Base-by-base conservation (phyloP, 768 basidiomycete genomes). In the Lentinus tigrinus region DNA sequence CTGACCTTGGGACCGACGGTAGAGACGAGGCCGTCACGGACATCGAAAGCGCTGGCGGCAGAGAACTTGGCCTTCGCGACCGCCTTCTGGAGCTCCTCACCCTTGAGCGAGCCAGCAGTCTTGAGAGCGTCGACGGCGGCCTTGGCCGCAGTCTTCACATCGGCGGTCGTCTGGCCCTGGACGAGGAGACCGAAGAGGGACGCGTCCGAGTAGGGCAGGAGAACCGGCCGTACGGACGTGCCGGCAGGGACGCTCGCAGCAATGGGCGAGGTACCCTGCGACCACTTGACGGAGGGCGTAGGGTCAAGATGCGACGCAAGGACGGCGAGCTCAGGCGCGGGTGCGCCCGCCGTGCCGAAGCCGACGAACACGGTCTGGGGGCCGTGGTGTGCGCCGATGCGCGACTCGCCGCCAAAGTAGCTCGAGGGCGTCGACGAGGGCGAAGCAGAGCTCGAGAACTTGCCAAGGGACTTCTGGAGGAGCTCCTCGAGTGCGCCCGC, bases 201-300 rank as follows among this genome's bases (percentile, higher is more conserved):
- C 3, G 94, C 95, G 69, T 98, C 96, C 16, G 94, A 92, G 77
- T 98, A 98, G 14, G 90, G 87, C 13, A 95, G 78, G 68, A 91
- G 83, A 52, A 97, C 85, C 11, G 88, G 73, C 70, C 88, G 81
- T 54, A 89, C 89, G 24, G 81, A 81, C 1, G 88, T 77, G 42
- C 82, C 81, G 56, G 70, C 67, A n/a, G 86, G 85, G 21, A 88
- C 70, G 50, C 76, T 74, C 52, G 82, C 73, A 10, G 89, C 75
- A 60, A 95, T 75, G 11, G 91, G 84, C 3, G 92, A 88, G 14
- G 83, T 66, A 26, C 91, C 85, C 58, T 84, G 73, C 2, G 87
- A 82, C 95, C 95, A 98, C 74, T 98, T 98, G 69, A 98, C 78
- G 36, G 91, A 82, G 8, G 89, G 79, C 21, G 80, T 75, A 14